Percentiles rank a stretch among this genome's conserved stretches.
Evolutionary conservation across 805 yeast species (phyloP).

Genomic region (Kodamaea fukazawae): DNA sequence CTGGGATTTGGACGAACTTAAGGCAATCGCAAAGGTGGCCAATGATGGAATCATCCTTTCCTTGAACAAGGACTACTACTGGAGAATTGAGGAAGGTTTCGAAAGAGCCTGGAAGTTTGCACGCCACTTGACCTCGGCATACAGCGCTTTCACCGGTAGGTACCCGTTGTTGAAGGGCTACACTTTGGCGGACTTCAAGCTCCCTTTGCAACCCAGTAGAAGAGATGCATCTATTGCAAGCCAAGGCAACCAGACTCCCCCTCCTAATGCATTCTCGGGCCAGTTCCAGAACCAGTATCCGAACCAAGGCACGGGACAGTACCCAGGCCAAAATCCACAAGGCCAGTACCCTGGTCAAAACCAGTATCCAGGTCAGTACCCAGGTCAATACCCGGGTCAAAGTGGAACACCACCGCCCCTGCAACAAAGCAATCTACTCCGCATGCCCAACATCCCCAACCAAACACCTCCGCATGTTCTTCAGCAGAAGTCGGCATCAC

Average conservation of each 20-base stretch:
- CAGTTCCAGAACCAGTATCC: too few relatives aligned
- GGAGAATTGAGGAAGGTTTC: constrained; percentile 49
- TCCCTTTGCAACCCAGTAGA: constrained; percentile 19
- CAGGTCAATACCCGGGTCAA: neutral
- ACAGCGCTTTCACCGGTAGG: constrained; percentile 34
- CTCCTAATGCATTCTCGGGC: too few relatives aligned
- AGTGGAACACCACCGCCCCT: neutral
- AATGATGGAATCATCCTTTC: constrained; percentile 57
- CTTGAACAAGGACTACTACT: constrained; percentile 77
- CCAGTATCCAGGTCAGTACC: neutral
- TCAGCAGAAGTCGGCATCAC: neutral
- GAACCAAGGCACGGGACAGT: too few relatives aligned
- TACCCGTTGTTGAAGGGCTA: constrained; percentile 38
- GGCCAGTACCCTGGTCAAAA: constrained; percentile 13
- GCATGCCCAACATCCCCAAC: neutral
- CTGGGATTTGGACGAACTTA: constrained; percentile 79
- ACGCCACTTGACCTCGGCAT: constrained; percentile 30
- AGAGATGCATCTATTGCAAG: neutral
- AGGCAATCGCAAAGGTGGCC: constrained; percentile 49
- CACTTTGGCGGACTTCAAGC: constrained; percentile 31
- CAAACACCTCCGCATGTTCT: constrained; percentile 2
- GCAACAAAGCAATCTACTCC: neutral
- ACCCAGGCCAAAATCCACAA: too few relatives aligned
- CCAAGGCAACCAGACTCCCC: too few relatives aligned
- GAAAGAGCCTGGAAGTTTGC: constrained; percentile 37